Base-by-base conservation (phyloP, 1,284 basidiomycete genomes). In the Phellopilus nigrolimitatus region DNA sequence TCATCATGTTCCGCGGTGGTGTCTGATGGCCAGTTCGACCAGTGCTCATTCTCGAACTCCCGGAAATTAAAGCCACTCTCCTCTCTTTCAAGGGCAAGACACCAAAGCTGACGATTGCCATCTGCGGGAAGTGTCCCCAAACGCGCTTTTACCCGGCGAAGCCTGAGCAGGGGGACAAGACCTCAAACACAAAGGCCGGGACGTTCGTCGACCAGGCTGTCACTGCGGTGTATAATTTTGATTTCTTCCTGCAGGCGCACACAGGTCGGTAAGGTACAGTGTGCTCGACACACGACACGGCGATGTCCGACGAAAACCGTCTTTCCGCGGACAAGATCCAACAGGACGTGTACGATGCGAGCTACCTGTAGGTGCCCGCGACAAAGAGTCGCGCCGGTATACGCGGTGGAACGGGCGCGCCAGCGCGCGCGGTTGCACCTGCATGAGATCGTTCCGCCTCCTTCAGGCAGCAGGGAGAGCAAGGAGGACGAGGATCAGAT, bases 81-180 rank as follows among this genome's bases (percentile, higher is more conserved):
- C 68, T 72, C 59, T 74, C 71, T 49, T 66, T 86, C 39, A 71
- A 66, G 17, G 63, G 67, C 1, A 89, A 87, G 61, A 63, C 64
- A 19, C 88, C 87, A 0, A 71, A 73, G 40, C 61, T 91, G 7
- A 81, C 83, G 6, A 87, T 89, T 60, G 69, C 86, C 54, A 75
- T 90, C 48, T 89, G 85, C 61, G 85, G 85, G 6, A 91, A 91
- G 65, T 78, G 88, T 0, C 88, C 91, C 60, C 79, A 91, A 60
- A 81, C 86, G 0, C 77, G 80, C 36, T 80, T 83, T 62, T 84
- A 72, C 64, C 73, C 85, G 0, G 77, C 77, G 0, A 64, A 72
- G 31, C 65, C 68, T 0, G 59, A 69, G 4, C 60, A 71, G 39
- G 79, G 75, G 1, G 76, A 79, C 56, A 70, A 63, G 51, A 84